phyloP scores from a whole-genome alignment of 345 rosid species.

The Conringia planisiliqua region DNA sequence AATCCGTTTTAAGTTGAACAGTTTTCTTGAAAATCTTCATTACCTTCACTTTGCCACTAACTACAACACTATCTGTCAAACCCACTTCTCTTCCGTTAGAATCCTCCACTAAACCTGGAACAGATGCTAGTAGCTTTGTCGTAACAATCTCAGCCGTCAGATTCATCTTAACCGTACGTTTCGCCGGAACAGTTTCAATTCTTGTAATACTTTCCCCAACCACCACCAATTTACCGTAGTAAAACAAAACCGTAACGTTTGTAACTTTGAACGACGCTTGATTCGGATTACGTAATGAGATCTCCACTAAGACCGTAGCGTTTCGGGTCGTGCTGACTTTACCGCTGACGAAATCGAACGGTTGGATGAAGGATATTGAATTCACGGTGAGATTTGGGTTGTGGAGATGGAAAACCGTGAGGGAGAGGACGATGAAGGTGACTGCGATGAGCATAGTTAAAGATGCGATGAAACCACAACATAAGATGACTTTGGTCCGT shows the following conservation, averaged over 20 bases:
- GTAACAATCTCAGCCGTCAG: constrained; percentile 22
- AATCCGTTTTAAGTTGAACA: constrained; percentile 10
- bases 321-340: constrained; percentile 11
- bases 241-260: background rate
- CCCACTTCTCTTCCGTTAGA: constrained; percentile 6
- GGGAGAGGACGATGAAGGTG: constrained; percentile 29
- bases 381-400: constrained; percentile 24
- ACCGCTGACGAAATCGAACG: constrained; percentile 17
- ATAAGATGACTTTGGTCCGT: constrained; percentile 26
- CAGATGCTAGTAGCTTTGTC: constrained; percentile 2
- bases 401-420: constrained; percentile 27
- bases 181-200: constrained; percentile 12
- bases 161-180: constrained; percentile 26
- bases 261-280: background rate
- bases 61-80: background rate
- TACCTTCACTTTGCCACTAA: constrained; percentile 18
- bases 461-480: constrained; percentile 26
- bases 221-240: background rate
- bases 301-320: constrained; percentile 1
- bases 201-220: background rate
- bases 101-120: constrained; percentile 17
- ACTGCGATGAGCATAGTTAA: constrained; percentile 16
- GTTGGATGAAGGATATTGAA: constrained; percentile 18
- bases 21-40: constrained; percentile 23
- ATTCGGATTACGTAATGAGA: constrained; percentile 25